A percentile compares a stretch with the other conserved stretches of the same genome.
These are phyloP conservation scores for Sphaerulina vaccinii DNA, from an alignment of 2,329 filamentous ascomycete genomes.

Conservation along the genomic window DNA sequence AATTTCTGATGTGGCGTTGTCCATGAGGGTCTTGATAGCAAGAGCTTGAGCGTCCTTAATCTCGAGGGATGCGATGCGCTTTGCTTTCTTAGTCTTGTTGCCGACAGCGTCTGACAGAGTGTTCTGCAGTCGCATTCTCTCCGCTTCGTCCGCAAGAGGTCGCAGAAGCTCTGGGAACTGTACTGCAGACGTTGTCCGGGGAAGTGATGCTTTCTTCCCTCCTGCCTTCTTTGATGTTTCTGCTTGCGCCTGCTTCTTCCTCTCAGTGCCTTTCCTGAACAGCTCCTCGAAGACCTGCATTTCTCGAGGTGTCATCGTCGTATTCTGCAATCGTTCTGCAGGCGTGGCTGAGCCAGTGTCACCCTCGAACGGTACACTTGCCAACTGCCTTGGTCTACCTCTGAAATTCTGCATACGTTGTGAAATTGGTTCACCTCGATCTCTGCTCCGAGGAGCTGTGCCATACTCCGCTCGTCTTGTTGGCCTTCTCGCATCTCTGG, in stretches of 20 bases:
- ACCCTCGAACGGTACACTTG: conserved; percentile 24
- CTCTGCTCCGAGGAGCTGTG: not conserved
- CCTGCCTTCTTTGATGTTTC: not conserved
- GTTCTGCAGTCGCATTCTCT: conserved; percentile 12
- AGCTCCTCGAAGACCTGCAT: conserved; percentile 23
- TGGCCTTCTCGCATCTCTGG: not conserved
- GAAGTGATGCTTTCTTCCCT: conserved; percentile 1
- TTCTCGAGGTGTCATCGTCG: conserved; percentile 27
- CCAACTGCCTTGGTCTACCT: not conserved
- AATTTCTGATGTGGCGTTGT: conserved; percentile 57
- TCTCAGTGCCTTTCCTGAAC: conserved; percentile 16
- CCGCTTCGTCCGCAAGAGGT: conserved; percentile 25
- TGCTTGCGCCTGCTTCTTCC: not conserved
- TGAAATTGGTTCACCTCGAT: not conserved
- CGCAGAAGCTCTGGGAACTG: conserved; percentile 24
- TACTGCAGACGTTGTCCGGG: not conserved
- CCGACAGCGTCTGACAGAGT: not conserved
- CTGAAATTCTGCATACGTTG: conserved; percentile 1
- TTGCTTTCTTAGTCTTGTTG: not conserved
- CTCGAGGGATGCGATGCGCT: conserved; percentile 2
- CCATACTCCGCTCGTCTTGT: not conserved
- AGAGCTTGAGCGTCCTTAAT: conserved; percentile 16
- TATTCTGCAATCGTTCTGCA: conserved; percentile 17
- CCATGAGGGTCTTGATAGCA: conserved; percentile 57
- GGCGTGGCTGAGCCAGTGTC: conserved; percentile 6